These are phyloP conservation scores for Ceratorhiza oryzae-sativae DNA, from an alignment of 1,284 basidiomycete species.

Conservation along the genomic window DNA sequence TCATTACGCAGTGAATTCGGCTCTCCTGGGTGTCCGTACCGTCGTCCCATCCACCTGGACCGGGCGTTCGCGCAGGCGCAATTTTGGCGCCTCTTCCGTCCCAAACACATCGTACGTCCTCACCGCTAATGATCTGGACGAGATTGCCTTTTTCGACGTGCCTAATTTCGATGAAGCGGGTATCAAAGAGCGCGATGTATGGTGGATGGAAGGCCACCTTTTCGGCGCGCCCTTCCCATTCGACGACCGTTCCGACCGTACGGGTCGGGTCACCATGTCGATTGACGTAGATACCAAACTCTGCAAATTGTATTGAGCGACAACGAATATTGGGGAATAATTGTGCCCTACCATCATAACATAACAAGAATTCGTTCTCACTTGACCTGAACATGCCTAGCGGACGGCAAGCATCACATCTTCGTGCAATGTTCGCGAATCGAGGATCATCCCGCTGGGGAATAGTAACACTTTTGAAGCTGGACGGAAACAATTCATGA, in stretches of 20 bases:
- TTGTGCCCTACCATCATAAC: conserved; percentile 79
- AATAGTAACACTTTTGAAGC: conserved; percentile 88
- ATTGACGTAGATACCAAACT: conserved; percentile 90
- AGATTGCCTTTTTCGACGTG: conserved; percentile 85
- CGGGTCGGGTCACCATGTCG: conserved; percentile 87
- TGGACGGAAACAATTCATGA: conserved; percentile 48
- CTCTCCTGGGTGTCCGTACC: conserved; percentile 68
- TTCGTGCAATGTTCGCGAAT: conserved; percentile 73
- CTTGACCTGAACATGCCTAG: conserved; percentile 91
- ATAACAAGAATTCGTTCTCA: conserved; percentile 90
- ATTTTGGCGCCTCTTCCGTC: conserved; percentile 68
- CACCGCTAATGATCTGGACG: conserved; percentile 85
- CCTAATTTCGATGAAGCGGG: conserved; percentile 91
- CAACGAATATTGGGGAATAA: neutral
- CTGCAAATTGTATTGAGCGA: conserved; percentile 53
- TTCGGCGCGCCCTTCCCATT: conserved; percentile 94
- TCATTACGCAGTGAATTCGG: conserved; percentile 78
- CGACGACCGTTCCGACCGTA: conserved; percentile 70
- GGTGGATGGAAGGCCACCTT: conserved; percentile 88
- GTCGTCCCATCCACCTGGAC: conserved; percentile 54
- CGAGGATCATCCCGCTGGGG: conserved; percentile 79
- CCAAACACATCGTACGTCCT: conserved; percentile 87
- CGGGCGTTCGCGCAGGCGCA: conserved; percentile 52
- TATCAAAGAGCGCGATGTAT: conserved; percentile 89
- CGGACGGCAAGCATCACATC: conserved; percentile 82